A percentile compares a stretch with the other conserved stretches of the same genome.
These are phyloP conservation scores for Zygosaccharomyces kombuchaensis DNA, from an alignment of 805 yeast species.

Conservation along the genomic window DNA sequence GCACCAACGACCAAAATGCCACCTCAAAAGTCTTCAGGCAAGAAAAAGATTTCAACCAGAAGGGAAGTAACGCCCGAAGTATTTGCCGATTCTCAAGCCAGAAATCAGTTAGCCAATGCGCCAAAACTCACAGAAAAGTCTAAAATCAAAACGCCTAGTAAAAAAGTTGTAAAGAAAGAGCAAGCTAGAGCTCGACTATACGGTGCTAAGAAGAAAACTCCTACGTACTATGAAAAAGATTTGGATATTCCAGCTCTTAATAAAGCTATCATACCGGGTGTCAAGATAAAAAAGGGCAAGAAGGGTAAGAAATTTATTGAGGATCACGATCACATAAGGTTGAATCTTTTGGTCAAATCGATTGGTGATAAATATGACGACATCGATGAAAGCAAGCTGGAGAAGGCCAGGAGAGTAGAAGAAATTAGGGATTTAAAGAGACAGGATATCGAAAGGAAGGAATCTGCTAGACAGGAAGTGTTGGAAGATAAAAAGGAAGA, in stretches of 20 bases:
- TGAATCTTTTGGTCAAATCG: conserved; percentile 68
- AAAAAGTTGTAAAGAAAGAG: conserved; percentile 57
- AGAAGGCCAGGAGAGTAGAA: conserved; percentile 83
- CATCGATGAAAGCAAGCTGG: conserved; percentile 81
- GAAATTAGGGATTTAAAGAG: conserved; percentile 83
- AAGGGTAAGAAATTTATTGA: conserved; percentile 78
- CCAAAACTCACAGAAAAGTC: conserved; percentile 62
- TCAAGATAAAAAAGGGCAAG: conserved; percentile 70
- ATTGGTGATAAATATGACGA: conserved; percentile 80
- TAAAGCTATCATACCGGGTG: conserved; percentile 82
- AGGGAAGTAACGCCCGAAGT: conserved; percentile 65
- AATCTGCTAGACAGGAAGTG: conserved; percentile 60
- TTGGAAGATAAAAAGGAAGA: conserved; percentile 75
- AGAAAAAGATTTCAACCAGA: conserved; percentile 44
- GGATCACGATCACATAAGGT: conserved; percentile 57
- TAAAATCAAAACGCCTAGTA: conserved; percentile 45
- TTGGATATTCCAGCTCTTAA: conserved; percentile 75
- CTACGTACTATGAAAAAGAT: conserved; percentile 65
- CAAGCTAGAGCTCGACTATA: conserved; percentile 61
- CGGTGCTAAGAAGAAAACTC: conserved; percentile 56
- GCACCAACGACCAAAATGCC: conserved; percentile 3
- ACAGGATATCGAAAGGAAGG: conserved; percentile 82
- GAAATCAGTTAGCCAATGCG: conserved; percentile 51
- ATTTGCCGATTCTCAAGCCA: conserved; percentile 58
- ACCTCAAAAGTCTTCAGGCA: conserved; percentile 9